Base-by-base conservation (phyloP, 129 eudicot species). In the Arctium minus region DNA sequence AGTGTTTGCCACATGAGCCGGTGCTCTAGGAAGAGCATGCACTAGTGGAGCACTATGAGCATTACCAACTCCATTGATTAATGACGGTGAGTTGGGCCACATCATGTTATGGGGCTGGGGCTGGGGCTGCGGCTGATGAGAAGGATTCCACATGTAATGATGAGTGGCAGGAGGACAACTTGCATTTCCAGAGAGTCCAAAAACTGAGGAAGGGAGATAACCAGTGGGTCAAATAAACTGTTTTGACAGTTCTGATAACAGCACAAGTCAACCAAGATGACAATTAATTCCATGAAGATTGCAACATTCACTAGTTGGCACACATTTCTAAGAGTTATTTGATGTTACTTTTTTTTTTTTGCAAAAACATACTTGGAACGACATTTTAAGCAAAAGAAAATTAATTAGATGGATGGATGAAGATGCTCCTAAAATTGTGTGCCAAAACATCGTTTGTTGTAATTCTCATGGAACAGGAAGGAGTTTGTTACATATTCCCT, bases 1-100 rank as follows among this genome's bases (percentile, higher is more conserved):
- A 74, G 93, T 74, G 82, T 89, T 91, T 72, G 89, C 76, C 86
- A 89, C 84, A 79, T 89, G 99, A 77, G 90, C 79, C 40, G 97
- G 93, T 79, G 90, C 90, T 88, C 97, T 88, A 48, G 91, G 88
- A 79, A 92, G 82, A 29, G 91, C 76, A 82, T 87, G 92, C 76
- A 81, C n/a, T 46, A 83, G 87, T 53, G 78, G 87, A 78, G 80
- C 73, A 65, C 90, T 83, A 64, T 85, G 92, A 86, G 92, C 82
- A 78, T 85, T 84, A 46, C 88, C 82, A 6, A 85, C 84, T 35
- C 95, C 95, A 65, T 89, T 93, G 70, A 91, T 86, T 79, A 81
- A 80, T 44, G 97, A 86, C 36, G 92, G 95, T 29, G 98, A 96
- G 82, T 86, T 87, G 22, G 97, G 92, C 99, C 99, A 93, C 83